phyloP scores from a whole-genome alignment of 257 asterid genomes.

The Lantana camara region DNA sequence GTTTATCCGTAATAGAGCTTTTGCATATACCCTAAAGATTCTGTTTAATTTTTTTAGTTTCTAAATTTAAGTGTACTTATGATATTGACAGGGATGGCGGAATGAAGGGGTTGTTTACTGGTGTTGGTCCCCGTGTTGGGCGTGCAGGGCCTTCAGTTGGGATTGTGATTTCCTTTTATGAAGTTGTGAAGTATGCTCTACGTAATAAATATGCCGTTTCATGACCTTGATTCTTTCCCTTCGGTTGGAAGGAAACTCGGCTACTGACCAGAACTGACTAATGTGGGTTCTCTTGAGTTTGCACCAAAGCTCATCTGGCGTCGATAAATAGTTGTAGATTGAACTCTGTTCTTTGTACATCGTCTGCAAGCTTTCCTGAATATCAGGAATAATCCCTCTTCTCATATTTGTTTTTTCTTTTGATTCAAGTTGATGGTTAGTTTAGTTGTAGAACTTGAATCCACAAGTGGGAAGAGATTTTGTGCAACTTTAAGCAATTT shows the following conservation, averaged over 20 bases:
- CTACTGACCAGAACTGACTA: slow-evolving; percentile 37
- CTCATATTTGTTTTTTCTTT: slow-evolving; percentile 29
- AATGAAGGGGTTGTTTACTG: slow-evolving; percentile 84
- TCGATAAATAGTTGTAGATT: slow-evolving; percentile 33
- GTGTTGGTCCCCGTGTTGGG: slow-evolving; percentile 96
- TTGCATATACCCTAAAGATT: no score
- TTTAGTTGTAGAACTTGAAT: slow-evolving; percentile 18
- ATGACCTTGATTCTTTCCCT: neutral
- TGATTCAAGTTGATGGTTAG: slow-evolving; percentile 27
- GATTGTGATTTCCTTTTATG: slow-evolving; percentile 90
- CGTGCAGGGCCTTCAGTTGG: slow-evolving; percentile 99
- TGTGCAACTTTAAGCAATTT: slow-evolving; percentile 34
- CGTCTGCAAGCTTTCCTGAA: neutral
- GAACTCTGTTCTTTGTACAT: slow-evolving; percentile 42
- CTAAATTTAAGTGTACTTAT: neutral
- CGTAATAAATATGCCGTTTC: slow-evolving; percentile 50
- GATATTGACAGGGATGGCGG: slow-evolving; percentile 75
- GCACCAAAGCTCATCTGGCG: slow-evolving; percentile 24
- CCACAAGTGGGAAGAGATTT: slow-evolving; percentile 42
- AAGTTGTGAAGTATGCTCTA: slow-evolving; percentile 72
- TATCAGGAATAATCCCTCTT: slow-evolving; percentile 40
- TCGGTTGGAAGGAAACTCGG: slow-evolving; percentile 11
- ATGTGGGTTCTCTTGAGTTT: slow-evolving; percentile 29
- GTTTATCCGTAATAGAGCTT: slow-evolving; percentile 2
- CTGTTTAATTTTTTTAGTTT: no score